Evolutionary conservation across 164 flowering plant species (phyloP).

Genomic region (Berberis vulgaris): DNA sequence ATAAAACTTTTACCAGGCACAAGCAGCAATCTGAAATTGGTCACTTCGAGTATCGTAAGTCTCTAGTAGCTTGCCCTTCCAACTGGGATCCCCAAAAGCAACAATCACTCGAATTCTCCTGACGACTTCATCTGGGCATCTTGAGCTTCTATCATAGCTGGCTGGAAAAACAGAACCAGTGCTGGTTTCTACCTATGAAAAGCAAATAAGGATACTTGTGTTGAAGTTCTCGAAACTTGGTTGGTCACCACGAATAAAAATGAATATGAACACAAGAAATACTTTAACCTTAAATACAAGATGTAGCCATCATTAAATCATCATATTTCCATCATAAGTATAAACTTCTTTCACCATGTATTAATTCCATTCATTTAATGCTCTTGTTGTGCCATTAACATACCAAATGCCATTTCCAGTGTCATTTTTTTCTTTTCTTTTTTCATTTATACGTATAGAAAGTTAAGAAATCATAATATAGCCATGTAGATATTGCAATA

Average conservation of each 20-base stretch:
- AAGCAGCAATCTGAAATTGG: constrained; percentile 57
- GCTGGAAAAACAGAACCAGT: constrained; percentile 64
- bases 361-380: too few species aligned
- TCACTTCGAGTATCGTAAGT: constrained; percentile 69
- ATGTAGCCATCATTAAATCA: too few species aligned
- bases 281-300: neutral
- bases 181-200: constrained; percentile 56
- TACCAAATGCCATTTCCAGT: too few species aligned
- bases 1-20: constrained; percentile 49
- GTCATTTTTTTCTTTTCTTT: too few species aligned
- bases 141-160: constrained; percentile 54
- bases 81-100: constrained; percentile 46
- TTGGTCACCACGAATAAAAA: neutral
- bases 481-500: too few species aligned
- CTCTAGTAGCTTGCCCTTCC: constrained; percentile 69
- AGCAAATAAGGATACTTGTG: neutral
- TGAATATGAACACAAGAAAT: neutral
- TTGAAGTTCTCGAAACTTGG: neutral
- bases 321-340: too few species aligned
- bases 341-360: too few species aligned
- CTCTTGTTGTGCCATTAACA: too few species aligned
- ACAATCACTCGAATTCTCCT: constrained; percentile 65
- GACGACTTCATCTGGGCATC: constrained; percentile 86
- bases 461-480: too few species aligned
- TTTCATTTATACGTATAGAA: too few species aligned